These are phyloP conservation scores for Pochonia chlamydosporia DNA, from an alignment of 2,329 filamentous ascomycete species.

Conservation along the genomic window DNA sequence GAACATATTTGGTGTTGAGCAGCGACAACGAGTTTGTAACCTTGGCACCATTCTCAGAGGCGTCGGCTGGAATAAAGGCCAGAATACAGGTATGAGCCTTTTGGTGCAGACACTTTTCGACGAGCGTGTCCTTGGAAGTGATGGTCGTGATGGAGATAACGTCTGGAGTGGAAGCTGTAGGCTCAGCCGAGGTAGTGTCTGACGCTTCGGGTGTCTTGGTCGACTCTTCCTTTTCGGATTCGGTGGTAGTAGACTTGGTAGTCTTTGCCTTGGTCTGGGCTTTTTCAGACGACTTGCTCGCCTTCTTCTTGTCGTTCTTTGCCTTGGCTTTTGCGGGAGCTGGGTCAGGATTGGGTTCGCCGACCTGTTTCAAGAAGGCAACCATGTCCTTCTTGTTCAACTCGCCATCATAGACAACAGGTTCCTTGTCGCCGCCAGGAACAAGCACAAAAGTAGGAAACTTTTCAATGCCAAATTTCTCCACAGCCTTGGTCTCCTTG, in stretches of 20 bases:
- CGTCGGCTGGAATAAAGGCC: constrained; percentile 56
- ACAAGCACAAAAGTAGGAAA: constrained; percentile 80
- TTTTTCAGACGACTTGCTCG: constrained; percentile 27
- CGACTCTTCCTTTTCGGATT: constrained; percentile 20
- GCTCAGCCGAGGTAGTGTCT: constrained; percentile 21
- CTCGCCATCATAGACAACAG: constrained; percentile 72
- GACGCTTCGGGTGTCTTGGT: constrained; percentile 17
- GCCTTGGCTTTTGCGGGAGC: constrained; percentile 35
- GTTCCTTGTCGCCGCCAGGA: constrained; percentile 62
- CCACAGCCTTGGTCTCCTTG: constrained; percentile 68
- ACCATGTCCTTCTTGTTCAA: constrained; percentile 79
- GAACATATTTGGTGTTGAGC: constrained; percentile 68
- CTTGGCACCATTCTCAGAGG: constrained; percentile 45
- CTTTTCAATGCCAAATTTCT: constrained; percentile 68
- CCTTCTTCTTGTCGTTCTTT: constrained; percentile 24
- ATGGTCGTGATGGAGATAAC: constrained; percentile 63
- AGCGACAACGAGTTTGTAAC: constrained; percentile 62
- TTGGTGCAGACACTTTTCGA: constrained; percentile 64
- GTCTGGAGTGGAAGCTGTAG: constrained; percentile 19
- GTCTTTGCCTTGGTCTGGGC: constrained; percentile 31
- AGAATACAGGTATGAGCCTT: constrained; percentile 82
- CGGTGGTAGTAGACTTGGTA: constrained; percentile 27
- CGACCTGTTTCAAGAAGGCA: constrained; percentile 74
- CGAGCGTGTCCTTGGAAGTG: constrained; percentile 56
- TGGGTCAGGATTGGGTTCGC: constrained; percentile 73